Evolutionary conservation across 345 rosid species (phyloP), one percentile per base, ranked within the genome.

Genomic region (Salix brachista): DNA sequence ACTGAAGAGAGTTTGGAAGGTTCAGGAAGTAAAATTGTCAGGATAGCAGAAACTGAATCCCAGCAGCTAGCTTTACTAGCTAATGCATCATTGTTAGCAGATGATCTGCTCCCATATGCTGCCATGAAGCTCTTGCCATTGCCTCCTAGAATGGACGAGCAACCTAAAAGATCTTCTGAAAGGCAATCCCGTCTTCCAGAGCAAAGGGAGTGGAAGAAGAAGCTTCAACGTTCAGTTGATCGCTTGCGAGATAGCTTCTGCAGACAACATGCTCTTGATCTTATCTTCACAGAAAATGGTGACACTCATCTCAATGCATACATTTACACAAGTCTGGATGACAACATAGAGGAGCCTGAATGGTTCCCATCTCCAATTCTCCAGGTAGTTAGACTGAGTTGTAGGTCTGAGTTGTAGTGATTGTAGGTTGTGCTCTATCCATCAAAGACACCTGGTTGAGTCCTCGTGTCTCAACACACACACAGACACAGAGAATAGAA

Each of bases 31-130:
- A 90, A 84, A 82, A 86, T 95, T 78, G 97, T 93, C 44, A 88
- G 84, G 70, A 80, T 89, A 84, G 97, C 94, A 11, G 97, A 89
- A 81, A 91, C 88, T 26, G 97, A 93, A 84, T 77, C 88, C 69
- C 97, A 93, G 79, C 99, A 95, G 71, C 69, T 91, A 42, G 97
- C 96, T 74, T 83, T 95, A 71, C 88, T 95, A 50, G 96, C 96
- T 39, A 93, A 91, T 82, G 97, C 97, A 64, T 90, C 90, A 41
- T 80, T 93, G 67, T 84, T 95, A 76, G 94, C 96, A 25, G 99
- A 95, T 34, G 97, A 95, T 79, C 80, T 93, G 77, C 90, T 95
- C 44, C 99, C 97, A 0, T 91, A 93, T 28, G 89, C 97, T 52
- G 93, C 94, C 66, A 82, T 83, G 82, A 93, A 83, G 86, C 89